These are phyloP conservation scores for Eucalyptus melliodora DNA, from an alignment of 345 rosid species.

Conservation along the genomic window DNA sequence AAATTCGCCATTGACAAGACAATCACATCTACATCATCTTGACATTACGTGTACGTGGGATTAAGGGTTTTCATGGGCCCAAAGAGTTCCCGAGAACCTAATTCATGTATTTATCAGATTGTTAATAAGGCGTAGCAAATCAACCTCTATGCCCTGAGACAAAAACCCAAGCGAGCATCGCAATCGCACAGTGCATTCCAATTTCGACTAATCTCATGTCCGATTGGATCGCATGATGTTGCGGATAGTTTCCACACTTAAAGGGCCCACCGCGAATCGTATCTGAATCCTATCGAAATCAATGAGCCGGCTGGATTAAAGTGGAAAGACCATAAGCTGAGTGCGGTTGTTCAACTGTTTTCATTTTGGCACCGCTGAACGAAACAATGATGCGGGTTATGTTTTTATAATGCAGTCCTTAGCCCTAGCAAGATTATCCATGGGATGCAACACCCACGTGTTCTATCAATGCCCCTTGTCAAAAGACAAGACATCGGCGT, in stretches of 20 bases:
- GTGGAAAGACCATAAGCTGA: background rate
- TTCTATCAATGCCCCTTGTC: background rate
- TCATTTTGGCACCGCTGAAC: background rate
- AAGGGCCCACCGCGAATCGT: background rate
- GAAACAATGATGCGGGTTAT: background rate
- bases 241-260: background rate
- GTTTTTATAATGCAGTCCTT: background rate
- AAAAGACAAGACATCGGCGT: background rate
- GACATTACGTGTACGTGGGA: background rate
- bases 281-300: background rate
- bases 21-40: background rate
- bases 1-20: background rate
- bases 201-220: background rate
- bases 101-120: background rate
- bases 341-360: background rate
- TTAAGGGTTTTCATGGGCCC: background rate
- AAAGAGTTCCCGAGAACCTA: background rate
- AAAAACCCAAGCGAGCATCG: background rate
- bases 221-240: background rate
- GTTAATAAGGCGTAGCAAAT: background rate
- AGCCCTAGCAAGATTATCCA: background rate
- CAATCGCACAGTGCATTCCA: background rate
- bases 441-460: background rate
- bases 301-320: background rate
- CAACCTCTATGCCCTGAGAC: background rate